Conservation (phyloP, 768 basidiomycete genomes). For the Macrolepiota dolichaula region DNA sequence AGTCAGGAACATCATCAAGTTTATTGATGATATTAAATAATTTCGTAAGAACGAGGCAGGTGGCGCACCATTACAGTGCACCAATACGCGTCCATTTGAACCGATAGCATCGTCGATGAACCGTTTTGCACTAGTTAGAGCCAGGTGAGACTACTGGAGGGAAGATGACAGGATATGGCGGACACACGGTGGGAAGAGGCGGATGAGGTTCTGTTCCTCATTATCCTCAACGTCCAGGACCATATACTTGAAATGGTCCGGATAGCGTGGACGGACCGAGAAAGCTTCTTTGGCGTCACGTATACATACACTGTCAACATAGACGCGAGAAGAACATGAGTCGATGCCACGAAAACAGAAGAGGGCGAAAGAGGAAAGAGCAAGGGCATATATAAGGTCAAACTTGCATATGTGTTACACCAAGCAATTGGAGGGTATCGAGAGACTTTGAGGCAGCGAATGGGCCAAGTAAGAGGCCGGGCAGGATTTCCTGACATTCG, state of each 20-base stretch:
- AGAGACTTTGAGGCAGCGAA: constrained; percentile 86
- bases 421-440: constrained; percentile 57
- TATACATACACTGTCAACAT: constrained; percentile 70
- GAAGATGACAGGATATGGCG: background rate
- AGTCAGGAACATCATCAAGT: background rate
- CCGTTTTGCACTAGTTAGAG: constrained; percentile 55
- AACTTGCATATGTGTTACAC: constrained; percentile 78
- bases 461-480: constrained; percentile 79
- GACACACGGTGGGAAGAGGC: constrained; percentile 78
- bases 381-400: constrained; percentile 7
- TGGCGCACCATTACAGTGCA: constrained; percentile 81
- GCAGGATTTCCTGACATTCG: constrained; percentile 91
- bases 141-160: background rate
- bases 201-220: constrained; percentile 93
- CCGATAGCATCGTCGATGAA: constrained; percentile 71
- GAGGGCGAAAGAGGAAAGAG: constrained; percentile 16
- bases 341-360: background rate
- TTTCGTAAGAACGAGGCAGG: background rate
- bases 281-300: constrained; percentile 88
- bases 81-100: constrained; percentile 70
- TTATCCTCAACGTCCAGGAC: constrained; percentile 87
- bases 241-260: constrained; percentile 73
- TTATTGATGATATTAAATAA: background rate
- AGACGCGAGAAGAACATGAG: background rate
- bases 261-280: constrained; percentile 83